Evolutionary conservation across 2,329 filamentous ascomycete species (phyloP).

Genomic region (Colletotrichum lupini): DNA sequence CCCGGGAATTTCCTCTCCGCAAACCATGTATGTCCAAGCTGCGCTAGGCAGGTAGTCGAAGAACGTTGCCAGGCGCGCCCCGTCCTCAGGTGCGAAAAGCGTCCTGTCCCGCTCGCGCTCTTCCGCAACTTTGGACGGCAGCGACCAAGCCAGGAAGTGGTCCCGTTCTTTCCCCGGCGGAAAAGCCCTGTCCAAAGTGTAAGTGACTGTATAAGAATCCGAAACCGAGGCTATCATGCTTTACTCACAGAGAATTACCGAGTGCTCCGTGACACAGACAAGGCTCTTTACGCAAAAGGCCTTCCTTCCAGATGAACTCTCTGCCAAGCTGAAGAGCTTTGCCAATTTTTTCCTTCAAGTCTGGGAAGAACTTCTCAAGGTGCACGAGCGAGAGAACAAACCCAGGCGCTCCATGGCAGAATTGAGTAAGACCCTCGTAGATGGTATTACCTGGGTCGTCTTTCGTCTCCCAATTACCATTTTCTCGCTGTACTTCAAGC

Average conservation of each 20-base stretch:
- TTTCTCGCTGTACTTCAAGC: constrained; percentile 68
- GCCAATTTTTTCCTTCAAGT: constrained; percentile 64
- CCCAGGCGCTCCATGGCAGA: constrained; percentile 76
- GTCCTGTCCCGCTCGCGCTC: constrained; percentile 42
- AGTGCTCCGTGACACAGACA: constrained; percentile 75
- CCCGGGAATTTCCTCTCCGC: constrained; percentile 42
- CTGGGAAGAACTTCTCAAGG: constrained; percentile 66
- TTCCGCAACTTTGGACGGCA: constrained; percentile 64
- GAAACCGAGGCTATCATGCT: not conserved
- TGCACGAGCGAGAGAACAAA: constrained; percentile 68
- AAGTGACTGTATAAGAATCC: not conserved
- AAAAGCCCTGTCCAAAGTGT: constrained; percentile 40
- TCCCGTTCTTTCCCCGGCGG: constrained; percentile 51
- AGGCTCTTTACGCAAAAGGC: constrained; percentile 72
- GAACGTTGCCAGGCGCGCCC: constrained; percentile 45
- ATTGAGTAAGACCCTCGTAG: constrained; percentile 63
- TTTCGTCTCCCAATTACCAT: constrained; percentile 70
- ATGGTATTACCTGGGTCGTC: not conserved
- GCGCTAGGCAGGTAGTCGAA: constrained; percentile 49
- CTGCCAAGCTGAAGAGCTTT: constrained; percentile 62
- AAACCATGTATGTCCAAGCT: constrained; percentile 52
- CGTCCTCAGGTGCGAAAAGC: constrained; percentile 51
- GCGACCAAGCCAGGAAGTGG: constrained; percentile 70
- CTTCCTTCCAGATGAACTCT: constrained; percentile 65
- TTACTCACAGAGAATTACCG: constrained; percentile 68